Evolutionary conservation across 1,284 basidiomycete species (phyloP), one percentile per base, ranked within the genome.

Genomic region (Takashimella koratensis): DNA sequence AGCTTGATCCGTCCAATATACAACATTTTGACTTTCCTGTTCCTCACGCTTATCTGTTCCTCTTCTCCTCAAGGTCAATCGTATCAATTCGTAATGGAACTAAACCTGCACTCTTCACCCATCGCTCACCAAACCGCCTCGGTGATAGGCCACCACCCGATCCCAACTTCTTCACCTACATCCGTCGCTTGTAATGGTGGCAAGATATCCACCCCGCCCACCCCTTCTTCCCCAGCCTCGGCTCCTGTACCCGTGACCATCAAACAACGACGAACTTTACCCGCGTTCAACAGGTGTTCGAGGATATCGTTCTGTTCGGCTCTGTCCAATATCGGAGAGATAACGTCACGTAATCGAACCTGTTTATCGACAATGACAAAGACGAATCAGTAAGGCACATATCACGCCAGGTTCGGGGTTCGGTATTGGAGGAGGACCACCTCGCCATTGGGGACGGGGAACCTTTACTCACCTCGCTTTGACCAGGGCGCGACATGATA

Each of bases 301-400:
- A 90, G 67, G 21, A 88, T 60, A 20, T 90, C 88, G 50, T 79
- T 76, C 30, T 87, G 73, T 70, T 92, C 89, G 60, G 86, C 83
- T 53, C 86, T 80, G 68, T 92, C 88, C 58, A 90, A 86, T 24
- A 85, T 80, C 11, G 79, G 74, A 52, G 81, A 77, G 49, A 91
- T 75, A 54, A 84, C 80, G 81, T 83, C 85, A 51, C 83, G 80
- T n/a, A n/a, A n/a, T n/a, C n/a, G n/a, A n/a, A n/a, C n/a, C n/a
- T n/a, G n/a, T n/a, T n/a, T n/a, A n/a, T n/a, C n/a, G n/a, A n/a
- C n/a, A n/a, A n/a, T n/a, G n/a, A n/a, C n/a, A n/a, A n/a, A n/a
- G n/a, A n/a, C n/a, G n/a, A n/a, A n/a, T n/a, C n/a, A n/a, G n/a
- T n/a, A n/a, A n/a, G n/a, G n/a, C n/a, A n/a, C n/a, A n/a, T n/a